Evolutionary conservation across 306 rosid genomes (phyloP), one percentile per base, ranked within the genome.

Genomic region (Quercus ilex): DNA sequence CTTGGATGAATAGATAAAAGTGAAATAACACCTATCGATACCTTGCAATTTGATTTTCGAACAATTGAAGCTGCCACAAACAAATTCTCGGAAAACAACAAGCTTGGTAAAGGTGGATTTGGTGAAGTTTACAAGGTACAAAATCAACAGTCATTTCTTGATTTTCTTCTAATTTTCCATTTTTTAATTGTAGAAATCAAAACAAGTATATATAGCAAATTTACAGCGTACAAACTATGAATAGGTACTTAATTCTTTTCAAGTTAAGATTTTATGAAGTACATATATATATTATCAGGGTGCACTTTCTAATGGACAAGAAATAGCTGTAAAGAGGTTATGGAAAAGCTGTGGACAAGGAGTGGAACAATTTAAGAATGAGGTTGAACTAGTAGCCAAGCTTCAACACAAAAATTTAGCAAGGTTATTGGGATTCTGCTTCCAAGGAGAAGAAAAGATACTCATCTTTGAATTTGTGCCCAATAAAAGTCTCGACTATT

Each of bases 401-500:
- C 83, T 80, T 74, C 70, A 80, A 49, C 83, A 80, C 69, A 55
- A 67, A 69, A 80, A 74, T 41, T 43, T 80, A 35, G 79, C 68
- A 21, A 35, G 79, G 31, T 52, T 80, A 19, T 25, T 80, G 23
- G 83, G 83, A 53, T 80, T 74, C 26, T 80, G 75, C 79, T 55
- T 70, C 17, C 74, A 80, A 80, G 51, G 75, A 65, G 49, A 18
- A 31, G 83, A 80, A 6, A 80, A 55, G 74, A 52, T 80, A 5
- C 77, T 83, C 30, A 20, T 83, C 6, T 83, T 79, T 31, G 83
- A 83, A 76, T 46, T 19, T 33, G 49, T 75, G 4, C 41, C 79
- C 31, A 83, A 83, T 74, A 79, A 69, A 79, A 83, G 86, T 64
- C 86, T 83, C 14, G 86, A 83, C 57, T 23, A 38, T 49, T 59